Percentiles rank a stretch among this genome's conserved stretches.
phyloP scores from a whole-genome alignment of 2,329 filamentous ascomycete genomes.

The Fragosphaeria purpurea region DNA sequence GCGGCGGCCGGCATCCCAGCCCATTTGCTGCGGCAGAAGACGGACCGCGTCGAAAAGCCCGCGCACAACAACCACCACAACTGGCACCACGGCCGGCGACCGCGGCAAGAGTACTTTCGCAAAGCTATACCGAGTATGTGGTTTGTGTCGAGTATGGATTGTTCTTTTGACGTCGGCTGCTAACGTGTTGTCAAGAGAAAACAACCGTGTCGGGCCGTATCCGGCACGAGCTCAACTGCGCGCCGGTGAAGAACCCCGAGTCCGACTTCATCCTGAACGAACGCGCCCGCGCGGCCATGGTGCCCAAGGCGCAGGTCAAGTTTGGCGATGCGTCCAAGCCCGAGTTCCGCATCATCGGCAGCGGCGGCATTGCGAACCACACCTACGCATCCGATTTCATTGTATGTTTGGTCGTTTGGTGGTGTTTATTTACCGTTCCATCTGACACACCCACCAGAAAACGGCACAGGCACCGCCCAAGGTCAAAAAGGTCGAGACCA shows the following conservation, averaged over 20 bases:
- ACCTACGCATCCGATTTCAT: slow-evolving; percentile 42
- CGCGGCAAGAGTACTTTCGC: slow-evolving; percentile 46
- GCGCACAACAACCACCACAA: slow-evolving; percentile 23
- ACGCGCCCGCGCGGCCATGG: slow-evolving; percentile 49
- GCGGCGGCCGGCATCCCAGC: slow-evolving; percentile 49
- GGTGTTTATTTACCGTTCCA: neutral
- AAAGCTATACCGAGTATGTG: slow-evolving; percentile 62
- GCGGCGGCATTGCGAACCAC: slow-evolving; percentile 40
- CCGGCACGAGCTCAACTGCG: slow-evolving; percentile 64
- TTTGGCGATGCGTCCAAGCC: slow-evolving; percentile 41
- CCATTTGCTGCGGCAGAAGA: slow-evolving; percentile 34
- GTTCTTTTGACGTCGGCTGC: neutral
- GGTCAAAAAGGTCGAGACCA: slow-evolving; percentile 61
- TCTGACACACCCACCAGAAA: slow-evolving; percentile 33
- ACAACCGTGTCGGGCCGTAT: slow-evolving; percentile 66
- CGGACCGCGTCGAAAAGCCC: slow-evolving; percentile 33
- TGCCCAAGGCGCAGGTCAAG: slow-evolving; percentile 46
- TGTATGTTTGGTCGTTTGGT: slow-evolving; percentile 31
- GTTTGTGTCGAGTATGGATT: neutral
- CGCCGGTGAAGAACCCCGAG: slow-evolving; percentile 62
- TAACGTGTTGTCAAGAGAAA: slow-evolving; percentile 47
- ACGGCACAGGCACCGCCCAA: slow-evolving; percentile 35
- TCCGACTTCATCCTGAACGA: slow-evolving; percentile 52
- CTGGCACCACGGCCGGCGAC: slow-evolving; percentile 14
- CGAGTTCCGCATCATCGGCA: slow-evolving; percentile 43